A percentile compares a stretch with the other conserved stretches of the same genome.
These are phyloP conservation scores for Boletus eberwhitei DNA, from an alignment of 768 basidiomycete genomes.

Conservation along the genomic window DNA sequence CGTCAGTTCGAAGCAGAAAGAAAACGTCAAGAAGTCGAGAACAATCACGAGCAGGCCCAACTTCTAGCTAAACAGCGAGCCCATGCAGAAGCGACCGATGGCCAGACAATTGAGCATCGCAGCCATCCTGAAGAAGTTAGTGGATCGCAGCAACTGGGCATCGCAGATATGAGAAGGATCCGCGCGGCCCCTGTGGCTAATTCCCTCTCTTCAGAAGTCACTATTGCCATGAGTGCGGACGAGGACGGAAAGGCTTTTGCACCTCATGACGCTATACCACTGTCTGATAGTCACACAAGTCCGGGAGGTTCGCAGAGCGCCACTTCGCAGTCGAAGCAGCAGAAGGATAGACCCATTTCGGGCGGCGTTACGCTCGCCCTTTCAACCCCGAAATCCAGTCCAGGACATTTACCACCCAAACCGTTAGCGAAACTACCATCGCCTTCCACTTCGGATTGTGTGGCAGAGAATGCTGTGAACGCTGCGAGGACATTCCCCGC, in stretches of 20 bases:
- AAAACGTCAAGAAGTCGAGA: constrained; percentile 5
- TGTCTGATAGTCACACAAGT: neutral
- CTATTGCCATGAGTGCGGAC: neutral
- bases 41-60: constrained; percentile 2
- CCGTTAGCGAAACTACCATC: neutral
- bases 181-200: constrained; percentile 16
- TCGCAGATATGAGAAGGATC: constrained; percentile 27
- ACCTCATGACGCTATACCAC: neutral
- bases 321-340: neutral
- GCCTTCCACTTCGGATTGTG: neutral
- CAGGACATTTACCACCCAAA: constrained; percentile 3
- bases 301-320: neutral
- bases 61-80: constrained; percentile 10
- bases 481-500: constrained; percentile 1
- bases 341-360: constrained; percentile 9
- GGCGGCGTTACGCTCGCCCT: constrained; percentile 18
- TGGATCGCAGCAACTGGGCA: constrained; percentile 27
- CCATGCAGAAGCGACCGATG: neutral
- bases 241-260: neutral
- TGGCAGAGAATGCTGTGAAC: neutral
- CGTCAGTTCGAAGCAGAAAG: constrained; percentile 6
- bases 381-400: neutral
- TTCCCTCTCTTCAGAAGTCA: neutral
- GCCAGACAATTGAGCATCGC: constrained; percentile 1
- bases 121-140: neutral